phyloP scores from a whole-genome alignment of 192 early-diverging fungal species.

The Lunasporangiospora selenospora region DNA sequence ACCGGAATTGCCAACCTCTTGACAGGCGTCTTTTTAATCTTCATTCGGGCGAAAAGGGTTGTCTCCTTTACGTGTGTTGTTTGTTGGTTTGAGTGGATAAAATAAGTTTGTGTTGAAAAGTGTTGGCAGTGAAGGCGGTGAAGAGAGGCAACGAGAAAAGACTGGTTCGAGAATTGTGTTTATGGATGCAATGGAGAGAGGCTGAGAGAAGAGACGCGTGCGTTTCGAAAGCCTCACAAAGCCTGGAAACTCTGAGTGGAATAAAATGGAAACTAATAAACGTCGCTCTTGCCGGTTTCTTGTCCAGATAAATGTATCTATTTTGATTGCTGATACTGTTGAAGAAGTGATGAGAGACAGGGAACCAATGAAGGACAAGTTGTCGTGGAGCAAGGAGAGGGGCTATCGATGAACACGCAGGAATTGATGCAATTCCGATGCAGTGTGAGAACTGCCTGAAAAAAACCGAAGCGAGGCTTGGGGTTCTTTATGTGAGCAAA shows the following conservation, averaged over 20 bases:
- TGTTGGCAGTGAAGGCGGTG: neutral
- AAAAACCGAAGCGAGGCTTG: neutral
- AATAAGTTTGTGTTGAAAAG: too few relatives aligned
- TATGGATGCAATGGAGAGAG: too few relatives aligned
- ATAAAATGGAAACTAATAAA: too few relatives aligned
- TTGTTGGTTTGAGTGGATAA: neutral
- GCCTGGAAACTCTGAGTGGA: neutral
- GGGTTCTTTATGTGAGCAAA: too few relatives aligned
- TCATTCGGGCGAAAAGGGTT: conserved; percentile 48
- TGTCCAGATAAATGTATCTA: too few relatives aligned
- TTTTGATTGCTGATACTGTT: neutral
- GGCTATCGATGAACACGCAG: neutral
- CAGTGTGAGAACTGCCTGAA: neutral
- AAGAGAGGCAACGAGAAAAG: neutral
- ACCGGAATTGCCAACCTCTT: conserved; percentile 69
- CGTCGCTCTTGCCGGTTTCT: too few relatives aligned
- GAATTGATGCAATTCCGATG: neutral
- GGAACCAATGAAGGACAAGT: neutral
- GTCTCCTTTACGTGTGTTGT: neutral
- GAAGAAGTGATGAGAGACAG: conserved; percentile 1
- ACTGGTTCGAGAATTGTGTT: too few relatives aligned
- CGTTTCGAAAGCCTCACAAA: neutral
- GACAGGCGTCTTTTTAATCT: conserved; percentile 69
- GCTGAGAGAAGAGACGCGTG: neutral
- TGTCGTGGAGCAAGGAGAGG: neutral